Base-by-base conservation (phyloP, 192 early-diverging fungal species). In the Coemansia sp. region DNA sequence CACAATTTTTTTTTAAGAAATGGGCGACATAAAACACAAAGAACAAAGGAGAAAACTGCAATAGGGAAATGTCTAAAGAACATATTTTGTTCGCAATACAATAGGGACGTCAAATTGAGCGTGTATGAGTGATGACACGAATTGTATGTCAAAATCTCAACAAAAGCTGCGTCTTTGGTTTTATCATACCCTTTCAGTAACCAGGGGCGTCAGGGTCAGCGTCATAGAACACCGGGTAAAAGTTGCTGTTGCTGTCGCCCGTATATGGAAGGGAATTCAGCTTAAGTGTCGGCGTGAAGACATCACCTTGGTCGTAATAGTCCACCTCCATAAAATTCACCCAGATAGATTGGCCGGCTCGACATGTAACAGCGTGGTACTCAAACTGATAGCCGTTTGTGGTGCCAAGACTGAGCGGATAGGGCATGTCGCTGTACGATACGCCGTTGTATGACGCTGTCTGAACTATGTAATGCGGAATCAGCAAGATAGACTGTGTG, bases 251-350 rank as follows among this genome's bases (percentile, higher is more conserved):
- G 33, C 60, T 41, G 48, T 83, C 71, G 51, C 64, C 69, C 20
- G 62, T 49, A 23, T 75, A 75, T 10, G 75, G 68, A 46, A 83
- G 53, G 16, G 68, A 59, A 36, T 83, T 83, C 51, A 83, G 24
- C 44, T 77, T 77, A 23, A 77, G 66, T 26, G 72, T 73, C 14
- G 72, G 68, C 21, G 75, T 77, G 35, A 63, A 62, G 2, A 75
- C 66, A 38, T 83, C 72, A 63, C 81, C 81, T 66, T 83, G 71
- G 58, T 77, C 76, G 55, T 83, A 83, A 57, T 71, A 83, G n/a
- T 83, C 81, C 38, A 83, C 81, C 41, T 77, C 67, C 68, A 83
- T 69, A 69, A 83, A 83, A 56, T 83, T 83, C 59, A 72, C 30
- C 81, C 81, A 83, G 41, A 83, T 83, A 24, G 81, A 77, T 63